phyloP scores from a whole-genome alignment of 2,329 filamentous ascomycete genomes.

The Pseudogymnoascus sp. region DNA sequence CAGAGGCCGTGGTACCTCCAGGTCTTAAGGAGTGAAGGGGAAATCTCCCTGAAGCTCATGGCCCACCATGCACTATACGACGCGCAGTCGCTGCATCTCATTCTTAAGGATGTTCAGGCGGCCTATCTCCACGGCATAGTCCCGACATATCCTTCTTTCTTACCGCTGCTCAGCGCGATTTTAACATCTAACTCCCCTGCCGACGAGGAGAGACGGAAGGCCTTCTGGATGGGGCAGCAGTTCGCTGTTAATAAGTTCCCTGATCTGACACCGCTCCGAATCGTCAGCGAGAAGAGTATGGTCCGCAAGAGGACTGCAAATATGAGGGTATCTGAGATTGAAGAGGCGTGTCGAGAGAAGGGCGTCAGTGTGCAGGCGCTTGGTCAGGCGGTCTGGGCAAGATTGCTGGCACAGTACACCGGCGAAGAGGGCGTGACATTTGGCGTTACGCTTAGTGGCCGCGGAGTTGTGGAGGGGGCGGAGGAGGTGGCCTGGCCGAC shows the following conservation, averaged over 20 bases:
- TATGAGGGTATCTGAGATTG: slow-evolving; percentile 41
- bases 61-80: slow-evolving; percentile 79
- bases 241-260: slow-evolving; percentile 66
- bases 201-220: slow-evolving; percentile 29
- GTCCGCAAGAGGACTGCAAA: slow-evolving; percentile 29
- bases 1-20: slow-evolving; percentile 26
- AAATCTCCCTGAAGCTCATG: slow-evolving; percentile 20
- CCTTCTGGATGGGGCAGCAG: slow-evolving; percentile 55
- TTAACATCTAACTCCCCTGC: slow-evolving; percentile 31
- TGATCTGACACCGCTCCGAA: slow-evolving; percentile 56
- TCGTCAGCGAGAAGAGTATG: slow-evolving; percentile 29
- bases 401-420: slow-evolving; percentile 65
- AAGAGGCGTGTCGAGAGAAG: slow-evolving; percentile 44
- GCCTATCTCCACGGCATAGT: slow-evolving; percentile 30
- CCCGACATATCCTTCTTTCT: slow-evolving; percentile 29
- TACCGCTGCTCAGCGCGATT: slow-evolving; percentile 37
- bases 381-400: slow-evolving; percentile 71
- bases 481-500: slow-evolving; percentile 63
- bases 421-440: slow-evolving; percentile 70
- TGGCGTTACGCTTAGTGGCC: slow-evolving; percentile 72
- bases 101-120: slow-evolving; percentile 53
- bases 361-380: slow-evolving; percentile 70
- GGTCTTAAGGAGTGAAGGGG: slow-evolving; percentile 11
- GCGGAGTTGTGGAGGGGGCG: slow-evolving; percentile 49
- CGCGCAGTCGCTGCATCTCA: slow-evolving; percentile 59